Conservation (phyloP, 2,329 filamentous ascomycete species). For the Penicillium decumbens region DNA sequence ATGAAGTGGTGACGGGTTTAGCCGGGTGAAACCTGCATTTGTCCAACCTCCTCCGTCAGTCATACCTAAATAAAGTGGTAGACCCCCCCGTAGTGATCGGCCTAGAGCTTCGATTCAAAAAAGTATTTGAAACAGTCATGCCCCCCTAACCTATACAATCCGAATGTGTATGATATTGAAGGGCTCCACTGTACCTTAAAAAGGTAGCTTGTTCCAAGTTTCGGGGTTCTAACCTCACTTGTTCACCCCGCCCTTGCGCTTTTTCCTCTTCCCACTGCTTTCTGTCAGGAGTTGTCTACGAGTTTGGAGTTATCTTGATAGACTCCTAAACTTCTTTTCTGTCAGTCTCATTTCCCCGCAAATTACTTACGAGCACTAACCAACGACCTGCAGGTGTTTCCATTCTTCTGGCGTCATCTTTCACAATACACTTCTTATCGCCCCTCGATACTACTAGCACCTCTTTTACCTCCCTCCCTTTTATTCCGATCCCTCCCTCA, state of each 20-base stretch:
- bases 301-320: not conserved
- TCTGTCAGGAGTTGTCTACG: not conserved
- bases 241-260: constrained; percentile 1
- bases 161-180: constrained; percentile 24
- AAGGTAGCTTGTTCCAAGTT: constrained; percentile 13
- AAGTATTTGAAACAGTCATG: no score
- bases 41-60: not conserved
- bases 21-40: not conserved
- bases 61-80: not conserved
- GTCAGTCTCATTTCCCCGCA: not conserved
- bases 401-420: not conserved
- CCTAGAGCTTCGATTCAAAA: no score
- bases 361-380: not conserved
- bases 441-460: not conserved
- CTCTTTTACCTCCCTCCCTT: no score
- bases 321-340: not conserved
- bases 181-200: constrained; percentile 13
- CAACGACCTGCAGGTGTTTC: not conserved
- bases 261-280: not conserved
- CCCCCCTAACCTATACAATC: not conserved
- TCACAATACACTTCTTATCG: not conserved
- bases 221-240: constrained; percentile 16
- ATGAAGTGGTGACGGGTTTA: not conserved
- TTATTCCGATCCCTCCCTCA: constrained; percentile 5
- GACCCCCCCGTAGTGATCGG: not conserved